Base-by-base conservation (phyloP, 2,329 filamentous ascomycete species). In the Knufia fluminis region DNA sequence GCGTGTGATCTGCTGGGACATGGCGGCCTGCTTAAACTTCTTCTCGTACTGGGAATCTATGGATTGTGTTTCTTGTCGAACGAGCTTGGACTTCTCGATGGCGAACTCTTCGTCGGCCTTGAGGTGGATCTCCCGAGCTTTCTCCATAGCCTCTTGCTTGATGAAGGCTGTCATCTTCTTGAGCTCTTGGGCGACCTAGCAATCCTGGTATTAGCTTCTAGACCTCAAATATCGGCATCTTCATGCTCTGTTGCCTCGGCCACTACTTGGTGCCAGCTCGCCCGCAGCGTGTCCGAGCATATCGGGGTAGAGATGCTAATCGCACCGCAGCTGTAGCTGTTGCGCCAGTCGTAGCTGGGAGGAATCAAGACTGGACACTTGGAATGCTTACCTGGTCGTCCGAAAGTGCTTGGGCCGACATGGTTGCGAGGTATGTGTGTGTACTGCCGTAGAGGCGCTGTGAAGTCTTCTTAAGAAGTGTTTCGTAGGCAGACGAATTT, bases 161-260 rank as follows among this genome's bases (percentile, higher is more conserved):
- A 98, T 98, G 80, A 98, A 98, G 67, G 90, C 91, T 53, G 92
- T 97, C 92, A 98, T 98, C 81, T 98, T 98, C 78, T 87, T 90
- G 72, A 98, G 86, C 82, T 98, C 92, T 73, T 87, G 83, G 73
- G 86, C 83, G 78, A 98, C 92, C 89, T 97, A 68, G 23, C 39
- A 52, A 53, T 22, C 36, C 31, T 19, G 22, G 19, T 44, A 26
- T 50, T 51, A 52, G 50, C 46, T 33, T 10, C 45, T n/a, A n/a
- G n/a, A n/a, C n/a, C n/a, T n/a, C n/a, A n/a, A n/a, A n/a, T n/a
- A n/a, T n/a, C n/a, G n/a, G n/a, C n/a, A n/a, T n/a, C n/a, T n/a
- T n/a, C n/a, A n/a, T n/a, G n/a, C n/a, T n/a, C n/a, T n/a, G n/a
- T n/a, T n/a, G n/a, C n/a, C n/a, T n/a, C n/a, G n/a, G n/a, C n/a